Evolutionary conservation across 768 basidiomycete species (phyloP), one percentile per base, ranked within the genome.

Genomic region (Sutorius australiensis): DNA sequence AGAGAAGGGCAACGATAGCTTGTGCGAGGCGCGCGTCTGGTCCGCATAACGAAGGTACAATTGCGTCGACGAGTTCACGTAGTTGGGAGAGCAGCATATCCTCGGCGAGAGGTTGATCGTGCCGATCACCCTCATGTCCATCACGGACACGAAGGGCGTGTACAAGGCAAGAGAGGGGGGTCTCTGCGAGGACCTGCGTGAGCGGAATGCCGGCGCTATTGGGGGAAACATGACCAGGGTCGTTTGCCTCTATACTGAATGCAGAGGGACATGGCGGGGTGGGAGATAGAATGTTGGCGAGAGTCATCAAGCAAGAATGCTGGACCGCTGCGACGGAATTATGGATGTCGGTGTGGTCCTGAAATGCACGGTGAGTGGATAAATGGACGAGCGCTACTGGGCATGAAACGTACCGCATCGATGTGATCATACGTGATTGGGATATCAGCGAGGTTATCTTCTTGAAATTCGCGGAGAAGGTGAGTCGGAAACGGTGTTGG

Each of bases 261-360:
- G 32, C 31, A 14, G 27, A n/a, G 10, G 12, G 30, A 6, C 0
- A 17, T 11, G 0, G 51, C 32, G 2, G 69, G 14, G 78, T 73
- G 12, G 71, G 73, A 31, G 82, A 81, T 19, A 90, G 79, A 19
- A 91, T 74, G 66, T 81, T 84, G 60, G 83, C 81, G 43, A 92
- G 73, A 2, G 86, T 87, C 74, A 83, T 83, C 24, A 92, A 62
- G 65, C 87, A 90, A 16, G 87, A 87, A 53, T 77, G 79, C 60
- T 89, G 84, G 31, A 92, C 87, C 50, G 80, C 77, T 13, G 77
- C 73, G 57, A 92, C 84, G n/a, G 88, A 90, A 9, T 86, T 81
- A 59, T 85, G 72, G 33, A 89, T 71, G 57, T 87, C 82, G 55
- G 75, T 76, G 81, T 86, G 63, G 36, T 58, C 52, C 52, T 60